Percentiles rank a stretch among this genome's conserved stretches.
Evolutionary conservation across 83 land plant species (phyloP).

Genomic region (Picea abies): DNA sequence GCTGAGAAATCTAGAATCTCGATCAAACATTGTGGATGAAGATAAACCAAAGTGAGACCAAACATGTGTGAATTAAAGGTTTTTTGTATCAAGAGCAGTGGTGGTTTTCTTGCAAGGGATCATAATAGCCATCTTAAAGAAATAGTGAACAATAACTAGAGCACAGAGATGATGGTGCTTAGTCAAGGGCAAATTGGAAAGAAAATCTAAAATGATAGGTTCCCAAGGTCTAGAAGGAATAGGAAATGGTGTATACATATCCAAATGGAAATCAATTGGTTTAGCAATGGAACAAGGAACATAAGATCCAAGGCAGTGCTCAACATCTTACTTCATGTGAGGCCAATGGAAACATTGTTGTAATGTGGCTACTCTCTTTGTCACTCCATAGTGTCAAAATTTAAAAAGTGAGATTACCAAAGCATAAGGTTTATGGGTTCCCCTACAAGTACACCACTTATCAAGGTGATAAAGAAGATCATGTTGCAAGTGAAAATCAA

Average conservation of each 20-base stretch:
- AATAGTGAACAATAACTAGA: neutral
- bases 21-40: neutral
- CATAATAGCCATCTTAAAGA: neutral
- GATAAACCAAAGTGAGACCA: neutral
- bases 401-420: neutral
- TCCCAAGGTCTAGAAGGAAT: neutral
- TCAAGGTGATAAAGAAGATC: too few species aligned
- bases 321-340: neutral
- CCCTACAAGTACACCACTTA: too few species aligned
- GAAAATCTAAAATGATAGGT: neutral
- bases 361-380: neutral
- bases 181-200: neutral
- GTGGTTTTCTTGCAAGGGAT: neutral
- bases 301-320: neutral
- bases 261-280: neutral
- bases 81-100: neutral
- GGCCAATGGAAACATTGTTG: neutral
- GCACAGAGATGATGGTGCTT: neutral
- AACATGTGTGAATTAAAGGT: neutral
- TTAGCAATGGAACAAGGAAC: neutral
- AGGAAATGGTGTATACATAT: neutral
- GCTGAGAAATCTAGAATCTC: neutral
- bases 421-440: neutral
- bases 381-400: neutral
- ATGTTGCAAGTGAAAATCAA: too few species aligned